A percentile compares a stretch with the other conserved stretches of the same genome.
Conservation (phyloP, 208 protist species). For the Leishmania amazonensis region DNA sequence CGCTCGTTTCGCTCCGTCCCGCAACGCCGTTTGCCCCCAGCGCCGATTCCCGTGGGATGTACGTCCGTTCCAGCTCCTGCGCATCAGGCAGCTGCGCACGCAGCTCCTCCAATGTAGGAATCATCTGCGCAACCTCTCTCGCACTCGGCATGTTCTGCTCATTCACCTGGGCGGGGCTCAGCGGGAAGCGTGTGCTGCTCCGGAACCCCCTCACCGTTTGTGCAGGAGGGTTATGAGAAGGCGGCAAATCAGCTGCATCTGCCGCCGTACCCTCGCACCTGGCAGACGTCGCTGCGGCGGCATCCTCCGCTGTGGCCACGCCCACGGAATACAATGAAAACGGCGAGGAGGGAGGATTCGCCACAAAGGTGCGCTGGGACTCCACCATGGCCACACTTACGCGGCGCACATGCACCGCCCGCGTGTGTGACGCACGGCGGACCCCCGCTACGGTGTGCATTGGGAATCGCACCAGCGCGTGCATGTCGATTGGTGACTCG, state of each 20-base stretch:
- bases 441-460: not conserved
- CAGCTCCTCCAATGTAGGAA: conserved; percentile 60
- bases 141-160: conserved; percentile 67
- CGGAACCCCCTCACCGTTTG: conserved; percentile 25
- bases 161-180: conserved; percentile 57
- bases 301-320: not conserved
- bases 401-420: not conserved
- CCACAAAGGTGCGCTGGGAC: not conserved
- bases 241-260: not conserved
- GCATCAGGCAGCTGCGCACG: conserved; percentile 61
- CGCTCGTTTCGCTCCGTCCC: not conserved
- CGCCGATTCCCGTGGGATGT: conserved; percentile 23
- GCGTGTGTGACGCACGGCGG: not conserved
- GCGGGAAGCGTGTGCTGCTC: conserved; percentile 42
- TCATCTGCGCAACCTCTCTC: conserved; percentile 49
- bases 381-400: not conserved
- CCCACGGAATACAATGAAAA: not conserved
- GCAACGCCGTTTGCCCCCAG: not conserved
- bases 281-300: not conserved
- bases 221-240: not conserved
- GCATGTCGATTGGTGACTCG: not conserved
- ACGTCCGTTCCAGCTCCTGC: conserved; percentile 50
- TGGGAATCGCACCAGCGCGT: not conserved
- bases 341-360: not conserved
- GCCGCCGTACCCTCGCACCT: not conserved